Evolutionary conservation across 345 rosid genomes (phyloP).

Genomic region (Moricandia moricandioides): DNA sequence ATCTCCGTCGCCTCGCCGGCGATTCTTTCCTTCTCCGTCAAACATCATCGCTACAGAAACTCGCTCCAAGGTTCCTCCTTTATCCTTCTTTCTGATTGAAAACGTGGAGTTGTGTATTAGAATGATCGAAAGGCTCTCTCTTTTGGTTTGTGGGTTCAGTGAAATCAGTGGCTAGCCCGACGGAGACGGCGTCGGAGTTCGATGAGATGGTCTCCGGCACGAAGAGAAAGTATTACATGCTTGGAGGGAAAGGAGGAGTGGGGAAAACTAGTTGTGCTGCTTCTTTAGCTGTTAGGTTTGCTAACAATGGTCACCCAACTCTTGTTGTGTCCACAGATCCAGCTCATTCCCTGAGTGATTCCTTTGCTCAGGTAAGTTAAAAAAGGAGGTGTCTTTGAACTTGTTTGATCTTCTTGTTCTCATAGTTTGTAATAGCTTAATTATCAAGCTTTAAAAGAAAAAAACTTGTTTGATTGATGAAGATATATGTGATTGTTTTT

Average conservation of each 20-base stretch:
- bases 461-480: not conserved
- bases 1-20: constrained; percentile 21
- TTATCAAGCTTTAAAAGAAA: too few species aligned
- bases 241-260: constrained; percentile 98
- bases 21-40: constrained; percentile 40
- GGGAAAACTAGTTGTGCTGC: constrained; percentile 99
- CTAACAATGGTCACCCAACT: constrained; percentile 94
- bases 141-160: constrained; percentile 49
- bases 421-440: too few species aligned
- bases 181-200: constrained; percentile 70
- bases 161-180: constrained; percentile 75
- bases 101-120: not conserved
- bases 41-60: constrained; percentile 35
- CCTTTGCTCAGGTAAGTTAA: constrained; percentile 77
- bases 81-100: not conserved
- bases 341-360: constrained; percentile 95
- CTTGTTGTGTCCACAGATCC: constrained; percentile 98
- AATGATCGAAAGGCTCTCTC: constrained; percentile 3
- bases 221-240: constrained; percentile 87
- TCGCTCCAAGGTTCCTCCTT: constrained; percentile 49
- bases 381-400: not conserved
- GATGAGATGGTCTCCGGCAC: constrained; percentile 88
- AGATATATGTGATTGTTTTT: not conserved
- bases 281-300: constrained; percentile 93
- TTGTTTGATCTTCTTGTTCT: not conserved